Percentiles rank a stretch among this genome's conserved stretches.
These are phyloP conservation scores for Russula brevipes DNA, from an alignment of 768 basidiomycete species.

Conservation along the genomic window DNA sequence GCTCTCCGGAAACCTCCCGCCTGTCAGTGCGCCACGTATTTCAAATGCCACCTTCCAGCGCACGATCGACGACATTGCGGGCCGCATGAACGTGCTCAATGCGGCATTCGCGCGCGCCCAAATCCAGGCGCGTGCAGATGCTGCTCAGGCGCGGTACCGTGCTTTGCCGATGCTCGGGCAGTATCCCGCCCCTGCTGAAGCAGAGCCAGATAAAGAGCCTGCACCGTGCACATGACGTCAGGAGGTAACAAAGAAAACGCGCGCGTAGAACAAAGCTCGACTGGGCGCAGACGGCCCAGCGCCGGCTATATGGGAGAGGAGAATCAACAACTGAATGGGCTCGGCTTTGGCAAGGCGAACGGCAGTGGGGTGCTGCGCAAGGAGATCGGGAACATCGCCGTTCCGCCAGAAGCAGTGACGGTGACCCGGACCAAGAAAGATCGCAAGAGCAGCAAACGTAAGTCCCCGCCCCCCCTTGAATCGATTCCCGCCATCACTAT, in stretches of 20 bases:
- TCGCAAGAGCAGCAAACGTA: conserved; percentile 50
- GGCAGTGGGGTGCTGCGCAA: conserved; percentile 35
- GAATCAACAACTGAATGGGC: conserved; percentile 29
- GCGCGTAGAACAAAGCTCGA: conserved; percentile 25
- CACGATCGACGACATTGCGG: conserved; percentile 43
- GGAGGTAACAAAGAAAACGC: conserved; percentile 38
- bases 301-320: conserved; percentile 23
- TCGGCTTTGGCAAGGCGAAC: conserved; percentile 31
- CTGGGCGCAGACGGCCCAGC: conserved; percentile 23
- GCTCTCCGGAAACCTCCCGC: conserved; percentile 32
- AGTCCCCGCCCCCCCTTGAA: conserved; percentile 28
- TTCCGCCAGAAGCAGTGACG: conserved; percentile 34
- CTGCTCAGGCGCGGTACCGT: conserved; percentile 7
- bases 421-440: conserved; percentile 45
- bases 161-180: conserved; percentile 12
- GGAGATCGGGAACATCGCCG: conserved; percentile 49
- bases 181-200: conserved; percentile 4
- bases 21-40: conserved; percentile 41
- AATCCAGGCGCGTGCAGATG: conserved; percentile 23
- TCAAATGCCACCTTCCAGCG: conserved; percentile 39
- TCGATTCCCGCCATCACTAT: not conserved
- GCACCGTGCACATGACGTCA: not conserved
- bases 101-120: conserved; percentile 25
- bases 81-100: conserved; percentile 41
- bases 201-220: conserved; percentile 15